phyloP scores from a whole-genome alignment of 495 filamentous ascomycete genomes.

The Hypoxylon lienhwacheense region DNA sequence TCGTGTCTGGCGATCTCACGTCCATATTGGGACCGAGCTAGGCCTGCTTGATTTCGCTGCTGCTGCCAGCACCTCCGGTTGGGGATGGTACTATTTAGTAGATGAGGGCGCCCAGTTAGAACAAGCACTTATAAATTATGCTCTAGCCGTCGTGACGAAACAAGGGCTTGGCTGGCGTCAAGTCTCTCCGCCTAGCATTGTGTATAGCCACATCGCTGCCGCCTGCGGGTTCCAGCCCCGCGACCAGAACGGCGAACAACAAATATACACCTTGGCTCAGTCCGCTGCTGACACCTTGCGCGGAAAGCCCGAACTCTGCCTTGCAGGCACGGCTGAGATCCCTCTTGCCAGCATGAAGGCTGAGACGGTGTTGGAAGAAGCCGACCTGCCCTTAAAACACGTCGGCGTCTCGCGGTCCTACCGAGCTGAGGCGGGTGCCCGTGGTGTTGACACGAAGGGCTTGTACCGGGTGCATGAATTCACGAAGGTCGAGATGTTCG shows the following conservation, averaged over 20 bases:
- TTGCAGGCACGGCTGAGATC: slow-evolving; percentile 92
- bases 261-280: slow-evolving; percentile 79
- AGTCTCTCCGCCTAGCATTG: slow-evolving; percentile 82
- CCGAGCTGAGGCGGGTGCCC: slow-evolving; percentile 87
- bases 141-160: slow-evolving; percentile 66
- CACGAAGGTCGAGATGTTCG: slow-evolving; percentile 97
- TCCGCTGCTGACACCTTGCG: slow-evolving; percentile 56
- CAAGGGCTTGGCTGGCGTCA: slow-evolving; percentile 66
- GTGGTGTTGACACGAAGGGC: slow-evolving; percentile 88
- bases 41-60: slow-evolving; percentile 81
- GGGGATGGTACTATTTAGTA: slow-evolving; percentile 95
- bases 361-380: slow-evolving; percentile 62
- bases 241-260: slow-evolving; percentile 86
- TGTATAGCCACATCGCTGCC: slow-evolving; percentile 86
- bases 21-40: slow-evolving; percentile 79
- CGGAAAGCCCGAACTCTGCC: slow-evolving; percentile 65
- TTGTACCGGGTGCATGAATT: slow-evolving; percentile 99
- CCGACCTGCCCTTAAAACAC: slow-evolving; percentile 70
- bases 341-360: slow-evolving; percentile 90
- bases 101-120: slow-evolving; percentile 90
- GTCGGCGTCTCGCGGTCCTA: slow-evolving; percentile 88
- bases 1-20: slow-evolving; percentile 66
- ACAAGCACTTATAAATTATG: slow-evolving; percentile 87
- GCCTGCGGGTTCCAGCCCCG: slow-evolving; percentile 93
- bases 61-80: slow-evolving; percentile 77